A percentile compares a stretch with the other conserved stretches of the same genome.
Evolutionary conservation across 192 early-diverging fungal species (phyloP).

Genomic region (Podochytrium sp.): DNA sequence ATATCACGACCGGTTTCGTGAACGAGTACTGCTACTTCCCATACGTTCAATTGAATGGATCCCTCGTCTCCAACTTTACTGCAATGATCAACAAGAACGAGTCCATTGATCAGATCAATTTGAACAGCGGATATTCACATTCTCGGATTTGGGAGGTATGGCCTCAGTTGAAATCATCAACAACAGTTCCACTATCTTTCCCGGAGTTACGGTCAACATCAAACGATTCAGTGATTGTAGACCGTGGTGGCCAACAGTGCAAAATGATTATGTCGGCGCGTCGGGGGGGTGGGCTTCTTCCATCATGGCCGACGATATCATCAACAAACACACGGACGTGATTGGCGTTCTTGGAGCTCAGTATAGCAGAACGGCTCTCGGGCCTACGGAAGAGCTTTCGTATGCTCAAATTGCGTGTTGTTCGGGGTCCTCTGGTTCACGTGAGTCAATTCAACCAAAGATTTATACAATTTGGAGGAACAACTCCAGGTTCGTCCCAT

Average conservation of each 20-base stretch:
- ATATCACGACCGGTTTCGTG: conserved; percentile 12
- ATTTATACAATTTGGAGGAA: background rate
- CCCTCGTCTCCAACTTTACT: conserved; percentile 3
- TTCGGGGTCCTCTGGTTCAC: background rate
- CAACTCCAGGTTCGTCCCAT: background rate
- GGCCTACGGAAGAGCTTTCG: background rate
- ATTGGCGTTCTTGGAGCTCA: conserved; percentile 10
- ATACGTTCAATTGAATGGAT: background rate
- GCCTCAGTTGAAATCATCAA: background rate
- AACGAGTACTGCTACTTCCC: conserved; percentile 1
- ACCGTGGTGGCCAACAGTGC: background rate
- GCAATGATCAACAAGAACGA: background rate
- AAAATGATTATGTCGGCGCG: background rate
- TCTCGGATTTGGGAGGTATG: background rate
- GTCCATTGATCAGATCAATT: background rate
- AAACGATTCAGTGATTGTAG: conserved; percentile 12
- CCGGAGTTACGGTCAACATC: background rate
- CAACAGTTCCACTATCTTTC: background rate
- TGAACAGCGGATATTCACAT: background rate
- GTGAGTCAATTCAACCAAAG: background rate
- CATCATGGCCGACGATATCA: background rate
- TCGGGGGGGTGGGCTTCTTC: conserved; percentile 1
- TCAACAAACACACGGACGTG: conserved; percentile 1
- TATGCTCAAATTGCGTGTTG: background rate
- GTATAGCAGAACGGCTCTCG: background rate